Percentiles rank a stretch among this genome's conserved stretches.
Conservation (phyloP, 2,329 filamentous ascomycete genomes). For the Laburnicola sp. region DNA sequence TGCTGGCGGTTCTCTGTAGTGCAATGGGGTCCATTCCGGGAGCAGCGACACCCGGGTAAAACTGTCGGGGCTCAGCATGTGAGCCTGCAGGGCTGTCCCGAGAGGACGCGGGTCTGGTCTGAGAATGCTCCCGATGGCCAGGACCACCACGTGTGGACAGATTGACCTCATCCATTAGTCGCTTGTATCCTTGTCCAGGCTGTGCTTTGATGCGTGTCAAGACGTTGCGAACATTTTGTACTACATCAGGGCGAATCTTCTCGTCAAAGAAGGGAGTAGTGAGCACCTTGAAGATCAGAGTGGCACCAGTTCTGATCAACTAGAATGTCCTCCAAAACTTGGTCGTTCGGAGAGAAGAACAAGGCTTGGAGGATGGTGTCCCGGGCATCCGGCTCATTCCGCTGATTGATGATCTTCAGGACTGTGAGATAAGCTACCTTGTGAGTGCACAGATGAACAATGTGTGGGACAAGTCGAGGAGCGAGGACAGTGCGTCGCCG, state of each 20-base stretch:
- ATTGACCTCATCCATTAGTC: conserved; percentile 97
- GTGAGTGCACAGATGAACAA: conserved; percentile 95
- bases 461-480: conserved; percentile 85
- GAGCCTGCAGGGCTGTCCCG: conserved; percentile 38
- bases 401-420: conserved; percentile 97
- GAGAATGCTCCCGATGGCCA: conserved; percentile 41
- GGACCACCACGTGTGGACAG: conserved; percentile 64
- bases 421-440: conserved; percentile 98
- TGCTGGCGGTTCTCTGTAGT: conserved; percentile 53
- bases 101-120: conserved; percentile 43
- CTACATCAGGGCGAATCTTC: conserved; percentile 79
- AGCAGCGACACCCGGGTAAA: conserved; percentile 42
- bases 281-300: conserved; percentile 96
- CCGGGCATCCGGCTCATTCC: conserved; percentile 87
- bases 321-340: conserved; percentile 85
- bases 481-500: conserved; percentile 87
- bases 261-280: conserved; percentile 98
- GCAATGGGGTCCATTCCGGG: conserved; percentile 48
- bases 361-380: conserved; percentile 87
- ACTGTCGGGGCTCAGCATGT: conserved; percentile 38
- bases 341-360: conserved; percentile 88
- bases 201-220: conserved; percentile 89
- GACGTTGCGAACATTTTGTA: conserved; percentile 89
- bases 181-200: conserved; percentile 94
- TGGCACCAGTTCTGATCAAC: conserved; percentile 91